Conservation (phyloP, 257 asterid genomes). For the Plantago elongata region DNA sequence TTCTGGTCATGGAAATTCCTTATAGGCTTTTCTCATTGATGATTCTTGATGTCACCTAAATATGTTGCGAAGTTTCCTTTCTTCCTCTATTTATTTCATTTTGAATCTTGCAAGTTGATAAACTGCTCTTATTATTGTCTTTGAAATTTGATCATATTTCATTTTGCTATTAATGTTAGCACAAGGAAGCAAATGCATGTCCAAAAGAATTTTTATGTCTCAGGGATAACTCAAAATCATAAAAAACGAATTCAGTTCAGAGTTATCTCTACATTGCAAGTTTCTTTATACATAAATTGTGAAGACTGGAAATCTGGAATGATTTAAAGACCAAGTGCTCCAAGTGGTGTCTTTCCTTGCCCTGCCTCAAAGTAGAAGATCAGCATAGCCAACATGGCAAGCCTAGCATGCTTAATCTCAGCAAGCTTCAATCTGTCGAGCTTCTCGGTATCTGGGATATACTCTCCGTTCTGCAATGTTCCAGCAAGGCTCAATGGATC, state of each 20-base stretch:
- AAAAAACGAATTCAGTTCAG: constrained; percentile 1
- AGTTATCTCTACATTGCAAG: constrained; percentile 23
- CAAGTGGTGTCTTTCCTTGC: constrained; percentile 94
- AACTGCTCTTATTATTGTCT: not conserved
- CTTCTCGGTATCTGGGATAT: constrained; percentile 70
- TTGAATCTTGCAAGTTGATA: not conserved
- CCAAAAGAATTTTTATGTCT: not conserved
- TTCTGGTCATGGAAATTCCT: not conserved
- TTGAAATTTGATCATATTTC: not conserved
- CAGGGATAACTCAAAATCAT: not conserved
- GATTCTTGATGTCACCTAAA: not conserved
- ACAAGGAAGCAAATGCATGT: not conserved
- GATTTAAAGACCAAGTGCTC: constrained; percentile 83
- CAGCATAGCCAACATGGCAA: constrained; percentile 93
- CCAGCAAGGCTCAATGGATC: constrained; percentile 79
- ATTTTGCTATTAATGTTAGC: not conserved
- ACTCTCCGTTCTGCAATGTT: constrained; percentile 52
- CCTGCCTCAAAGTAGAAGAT: constrained; percentile 96
- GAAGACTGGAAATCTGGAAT: not conserved
- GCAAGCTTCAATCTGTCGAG: constrained; percentile 90
- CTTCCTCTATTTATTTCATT: not conserved
- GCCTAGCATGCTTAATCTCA: constrained; percentile 94
- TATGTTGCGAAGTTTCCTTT: not conserved
- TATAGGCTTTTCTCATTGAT: not conserved
- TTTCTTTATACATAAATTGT: constrained; percentile 22